phyloP scores from a whole-genome alignment of 345 rosid genomes.

The Garcia nutans region DNA sequence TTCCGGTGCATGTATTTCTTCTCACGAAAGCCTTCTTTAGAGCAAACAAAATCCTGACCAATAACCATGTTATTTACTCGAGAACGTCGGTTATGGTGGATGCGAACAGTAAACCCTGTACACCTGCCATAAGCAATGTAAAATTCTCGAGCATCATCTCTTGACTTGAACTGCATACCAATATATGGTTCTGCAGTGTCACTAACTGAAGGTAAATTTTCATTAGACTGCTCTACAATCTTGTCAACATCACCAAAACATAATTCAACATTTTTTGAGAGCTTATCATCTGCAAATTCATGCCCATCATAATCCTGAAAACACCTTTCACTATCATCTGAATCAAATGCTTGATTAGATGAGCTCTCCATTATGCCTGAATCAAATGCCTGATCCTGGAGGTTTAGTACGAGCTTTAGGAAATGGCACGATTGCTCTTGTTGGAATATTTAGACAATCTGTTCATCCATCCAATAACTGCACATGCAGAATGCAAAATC shows the following conservation, averaged over 20 bases:
- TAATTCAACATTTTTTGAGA: slow-evolving; percentile 31
- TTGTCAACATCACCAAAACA: slow-evolving; percentile 41
- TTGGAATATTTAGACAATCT: not conserved
- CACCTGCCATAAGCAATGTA: slow-evolving; percentile 47
- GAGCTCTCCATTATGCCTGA: slow-evolving; percentile 42
- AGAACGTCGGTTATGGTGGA: slow-evolving; percentile 53
- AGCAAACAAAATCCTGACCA: slow-evolving; percentile 60
- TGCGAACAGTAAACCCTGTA: slow-evolving; percentile 46
- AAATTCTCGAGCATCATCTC: slow-evolving; percentile 50
- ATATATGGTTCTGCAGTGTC: slow-evolving; percentile 32
- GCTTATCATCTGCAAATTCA: slow-evolving; percentile 33
- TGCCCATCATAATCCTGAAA: slow-evolving; percentile 34
- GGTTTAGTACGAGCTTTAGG: too few relatives aligned
- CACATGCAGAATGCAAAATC: slow-evolving; percentile 1
- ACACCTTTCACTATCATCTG: slow-evolving; percentile 36
- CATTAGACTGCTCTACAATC: slow-evolving; percentile 33
- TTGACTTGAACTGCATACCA: slow-evolving; percentile 47
- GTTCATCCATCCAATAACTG: slow-evolving; percentile 18
- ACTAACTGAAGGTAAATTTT: slow-evolving; percentile 20
- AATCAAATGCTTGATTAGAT: slow-evolving; percentile 36
- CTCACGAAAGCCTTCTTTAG: slow-evolving; percentile 54
- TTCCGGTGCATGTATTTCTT: slow-evolving; percentile 51
- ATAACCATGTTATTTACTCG: slow-evolving; percentile 47
- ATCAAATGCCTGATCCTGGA: slow-evolving; percentile 22
- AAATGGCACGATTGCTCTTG: too few relatives aligned